These are phyloP conservation scores for Przewalskia tangutica DNA, from an alignment of 257 asterid genomes.

Conservation along the genomic window DNA sequence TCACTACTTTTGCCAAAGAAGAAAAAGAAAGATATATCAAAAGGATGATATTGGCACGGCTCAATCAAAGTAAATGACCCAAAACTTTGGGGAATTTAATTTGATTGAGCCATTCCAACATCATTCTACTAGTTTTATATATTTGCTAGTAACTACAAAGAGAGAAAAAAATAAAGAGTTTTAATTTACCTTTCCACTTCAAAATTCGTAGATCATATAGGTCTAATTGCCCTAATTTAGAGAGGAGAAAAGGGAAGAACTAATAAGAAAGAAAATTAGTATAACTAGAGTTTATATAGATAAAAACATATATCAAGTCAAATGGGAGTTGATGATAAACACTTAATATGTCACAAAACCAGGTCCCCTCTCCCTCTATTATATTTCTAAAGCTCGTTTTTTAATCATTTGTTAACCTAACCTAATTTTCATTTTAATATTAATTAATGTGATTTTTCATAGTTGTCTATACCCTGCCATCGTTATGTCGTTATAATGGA, in stretches of 20 bases:
- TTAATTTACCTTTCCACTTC: conserved; percentile 1
- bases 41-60: conserved; percentile 62
- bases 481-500: background rate
- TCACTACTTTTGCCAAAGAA: background rate
- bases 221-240: background rate
- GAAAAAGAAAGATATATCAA: background rate
- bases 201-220: background rate
- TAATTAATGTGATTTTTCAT: background rate
- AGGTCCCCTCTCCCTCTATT: background rate
- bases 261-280: background rate
- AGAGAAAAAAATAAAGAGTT: background rate
- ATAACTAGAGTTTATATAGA: background rate
- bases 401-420: conserved; percentile 4
- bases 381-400: background rate
- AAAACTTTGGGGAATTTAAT: conserved; percentile 28
- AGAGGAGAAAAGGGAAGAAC: background rate
- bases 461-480: background rate
- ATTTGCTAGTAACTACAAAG: background rate
- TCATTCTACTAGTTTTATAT: conserved; percentile 6
- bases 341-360: background rate
- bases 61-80: conserved; percentile 51
- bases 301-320: background rate
- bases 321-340: background rate
- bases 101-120: conserved; percentile 58
- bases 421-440: background rate